A percentile compares a stretch with the other conserved stretches of the same genome.
Conservation (phyloP, 441 rosid species). For the Breynia disticha region DNA sequence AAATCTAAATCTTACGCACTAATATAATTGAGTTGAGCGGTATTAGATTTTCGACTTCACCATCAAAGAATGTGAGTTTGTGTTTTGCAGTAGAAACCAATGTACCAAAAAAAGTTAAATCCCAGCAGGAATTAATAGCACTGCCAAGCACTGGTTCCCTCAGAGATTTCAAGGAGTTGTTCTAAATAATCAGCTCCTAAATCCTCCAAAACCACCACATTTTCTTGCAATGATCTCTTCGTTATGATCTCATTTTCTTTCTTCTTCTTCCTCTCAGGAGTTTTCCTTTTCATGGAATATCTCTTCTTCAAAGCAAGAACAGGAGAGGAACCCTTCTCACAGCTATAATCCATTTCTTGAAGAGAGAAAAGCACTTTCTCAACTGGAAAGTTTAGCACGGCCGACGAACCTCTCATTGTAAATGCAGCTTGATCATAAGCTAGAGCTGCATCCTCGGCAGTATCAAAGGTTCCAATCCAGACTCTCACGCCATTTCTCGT, state of each 20-base stretch:
- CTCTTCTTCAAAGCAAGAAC: slow-evolving; percentile 69
- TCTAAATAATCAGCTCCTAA: slow-evolving; percentile 79
- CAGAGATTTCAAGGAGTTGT: slow-evolving; percentile 36
- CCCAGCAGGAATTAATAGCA: too few species aligned
- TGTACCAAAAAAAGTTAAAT: too few species aligned
- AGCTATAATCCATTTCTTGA: slow-evolving; percentile 26
- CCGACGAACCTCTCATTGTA: slow-evolving; percentile 66
- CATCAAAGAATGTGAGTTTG: too few species aligned
- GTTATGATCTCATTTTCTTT: slow-evolving; percentile 27
- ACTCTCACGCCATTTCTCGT: slow-evolving; percentile 69
- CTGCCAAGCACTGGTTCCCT: slow-evolving; percentile 1
- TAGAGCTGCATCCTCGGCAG: slow-evolving; percentile 80
- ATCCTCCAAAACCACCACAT: slow-evolving; percentile 67
- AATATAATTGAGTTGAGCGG: too few species aligned
- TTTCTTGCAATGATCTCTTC: slow-evolving; percentile 20
- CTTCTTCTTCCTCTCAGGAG: slow-evolving; percentile 26
- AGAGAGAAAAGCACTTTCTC: slow-evolving; percentile 63
- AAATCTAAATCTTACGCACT: too few species aligned
- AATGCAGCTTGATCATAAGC: slow-evolving; percentile 94
- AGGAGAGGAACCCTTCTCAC: slow-evolving; percentile 53
- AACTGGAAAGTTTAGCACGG: slow-evolving; percentile 65
- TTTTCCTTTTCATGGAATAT: slow-evolving; percentile 59
- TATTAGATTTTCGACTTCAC: too few species aligned
- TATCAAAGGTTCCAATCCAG: slow-evolving; percentile 89
- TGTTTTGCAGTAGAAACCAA: too few species aligned